Percentiles rank a stretch among this genome's conserved stretches.
Conservation (phyloP, 805 yeast species). For the Candida verbasci region DNA sequence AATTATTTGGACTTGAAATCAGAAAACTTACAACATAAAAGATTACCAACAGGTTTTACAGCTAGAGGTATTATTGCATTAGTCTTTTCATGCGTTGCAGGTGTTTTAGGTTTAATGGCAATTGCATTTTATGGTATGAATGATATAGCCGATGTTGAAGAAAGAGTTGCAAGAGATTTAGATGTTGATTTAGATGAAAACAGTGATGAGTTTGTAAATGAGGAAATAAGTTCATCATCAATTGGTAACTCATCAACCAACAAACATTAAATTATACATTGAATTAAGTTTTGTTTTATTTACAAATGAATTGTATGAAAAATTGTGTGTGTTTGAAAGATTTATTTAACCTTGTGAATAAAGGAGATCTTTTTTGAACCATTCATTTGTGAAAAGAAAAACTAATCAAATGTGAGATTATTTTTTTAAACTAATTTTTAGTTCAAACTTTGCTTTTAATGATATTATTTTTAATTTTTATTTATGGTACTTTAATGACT, state of each 20-base stretch:
- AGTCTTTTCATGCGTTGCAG: constrained; percentile 85
- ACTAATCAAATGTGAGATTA: not conserved
- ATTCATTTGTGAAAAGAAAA: not conserved
- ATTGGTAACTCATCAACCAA: constrained; percentile 1
- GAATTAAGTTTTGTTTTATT: constrained; percentile 1
- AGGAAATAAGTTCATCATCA: constrained; percentile 7
- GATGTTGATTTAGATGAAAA: constrained; percentile 37
- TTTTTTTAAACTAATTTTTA: too few species aligned
- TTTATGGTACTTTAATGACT: constrained; percentile 8
- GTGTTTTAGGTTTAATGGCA: constrained; percentile 71
- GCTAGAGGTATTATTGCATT: constrained; percentile 93
- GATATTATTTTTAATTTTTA: not conserved
- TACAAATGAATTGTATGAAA: constrained; percentile 14
- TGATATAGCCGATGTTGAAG: constrained; percentile 69
- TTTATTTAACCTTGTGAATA: not conserved
- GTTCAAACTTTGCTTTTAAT: not conserved
- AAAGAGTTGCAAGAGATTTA: constrained; percentile 54
- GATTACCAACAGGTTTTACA: constrained; percentile 86
- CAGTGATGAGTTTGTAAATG: constrained; percentile 9
- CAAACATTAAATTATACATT: not conserved
- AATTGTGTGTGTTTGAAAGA: constrained; percentile 6
- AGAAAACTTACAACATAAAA: constrained; percentile 61
- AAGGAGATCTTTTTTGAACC: constrained; percentile 3
- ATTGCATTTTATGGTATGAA: constrained; percentile 83
- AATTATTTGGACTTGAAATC: constrained; percentile 68